phyloP scores from a whole-genome alignment of 139 green algal genomes.

The Coccomyxa sp. region DNA sequence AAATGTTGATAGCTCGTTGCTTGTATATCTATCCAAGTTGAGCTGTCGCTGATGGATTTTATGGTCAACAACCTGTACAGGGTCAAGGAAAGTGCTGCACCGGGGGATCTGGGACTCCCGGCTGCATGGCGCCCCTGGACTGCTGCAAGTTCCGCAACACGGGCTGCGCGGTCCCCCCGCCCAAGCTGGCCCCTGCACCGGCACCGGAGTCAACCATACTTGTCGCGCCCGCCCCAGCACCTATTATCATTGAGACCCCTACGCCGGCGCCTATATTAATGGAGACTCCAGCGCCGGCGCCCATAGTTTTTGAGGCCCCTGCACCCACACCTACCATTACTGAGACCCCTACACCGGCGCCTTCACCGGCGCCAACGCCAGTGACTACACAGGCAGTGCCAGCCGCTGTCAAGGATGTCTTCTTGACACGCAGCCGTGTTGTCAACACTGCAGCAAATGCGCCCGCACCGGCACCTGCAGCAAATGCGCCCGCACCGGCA shows the following conservation, averaged over 20 bases:
- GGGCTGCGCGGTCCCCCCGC: background rate
- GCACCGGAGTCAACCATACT: background rate
- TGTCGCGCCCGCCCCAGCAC: no score
- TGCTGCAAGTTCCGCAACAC: constrained; percentile 19
- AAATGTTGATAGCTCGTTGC: no score
- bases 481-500: background rate
- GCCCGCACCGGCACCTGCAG: background rate
- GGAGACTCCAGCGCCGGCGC: background rate
- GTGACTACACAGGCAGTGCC: background rate
- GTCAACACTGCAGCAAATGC: background rate
- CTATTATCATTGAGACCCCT: background rate
- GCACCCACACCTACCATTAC: no score
- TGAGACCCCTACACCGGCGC: background rate
- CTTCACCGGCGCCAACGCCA: background rate
- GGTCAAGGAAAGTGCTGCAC: constrained; percentile 17
- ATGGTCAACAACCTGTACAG: background rate
- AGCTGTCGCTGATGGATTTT: no score
- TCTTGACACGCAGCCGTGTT: background rate
- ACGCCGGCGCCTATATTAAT: background rate
- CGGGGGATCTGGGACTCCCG: background rate
- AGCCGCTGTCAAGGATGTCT: background rate
- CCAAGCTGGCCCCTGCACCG: constrained; percentile 1
- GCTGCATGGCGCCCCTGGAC: constrained; percentile 10
- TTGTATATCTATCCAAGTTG: no score
- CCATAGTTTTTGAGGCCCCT: background rate